These are phyloP conservation scores for Populus nigra DNA, from an alignment of 345 rosid species.

Conservation along the genomic window DNA sequence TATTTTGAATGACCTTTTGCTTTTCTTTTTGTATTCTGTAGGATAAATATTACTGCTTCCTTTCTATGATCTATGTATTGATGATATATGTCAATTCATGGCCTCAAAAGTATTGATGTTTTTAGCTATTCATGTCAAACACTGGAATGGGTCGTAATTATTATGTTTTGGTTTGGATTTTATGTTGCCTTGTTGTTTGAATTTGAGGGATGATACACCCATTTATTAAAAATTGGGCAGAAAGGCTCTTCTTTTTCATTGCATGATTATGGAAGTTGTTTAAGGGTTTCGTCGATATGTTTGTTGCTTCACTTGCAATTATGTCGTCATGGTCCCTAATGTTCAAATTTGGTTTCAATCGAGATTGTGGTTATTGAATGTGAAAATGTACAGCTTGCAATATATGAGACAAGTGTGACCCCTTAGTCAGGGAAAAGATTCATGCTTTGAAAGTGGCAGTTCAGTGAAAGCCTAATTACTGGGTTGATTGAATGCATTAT, in stretches of 20 bases:
- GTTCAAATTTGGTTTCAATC: not conserved
- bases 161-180: not conserved
- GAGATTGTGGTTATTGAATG: not conserved
- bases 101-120: not conserved
- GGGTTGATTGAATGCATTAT: not conserved
- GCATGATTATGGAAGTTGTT: not conserved
- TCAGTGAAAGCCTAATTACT: not conserved
- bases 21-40: not conserved
- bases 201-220: not conserved
- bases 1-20: constrained; percentile 9
- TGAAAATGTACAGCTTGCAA: too few relatives aligned
- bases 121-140: not conserved
- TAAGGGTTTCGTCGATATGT: not conserved
- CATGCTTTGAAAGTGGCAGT: not conserved
- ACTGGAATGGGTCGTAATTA: not conserved
- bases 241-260: not conserved
- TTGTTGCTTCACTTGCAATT: not conserved
- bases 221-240: not conserved
- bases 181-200: not conserved
- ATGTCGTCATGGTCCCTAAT: not conserved
- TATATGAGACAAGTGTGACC: not conserved
- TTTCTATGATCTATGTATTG: not conserved
- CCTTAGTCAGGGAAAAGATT: not conserved
- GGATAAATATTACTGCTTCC: not conserved
- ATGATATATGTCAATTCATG: not conserved